A percentile compares a stretch with the other conserved stretches of the same genome.
phyloP scores from a whole-genome alignment of 2,329 filamentous ascomycete genomes.

The Hypomyces perniciosus region DNA sequence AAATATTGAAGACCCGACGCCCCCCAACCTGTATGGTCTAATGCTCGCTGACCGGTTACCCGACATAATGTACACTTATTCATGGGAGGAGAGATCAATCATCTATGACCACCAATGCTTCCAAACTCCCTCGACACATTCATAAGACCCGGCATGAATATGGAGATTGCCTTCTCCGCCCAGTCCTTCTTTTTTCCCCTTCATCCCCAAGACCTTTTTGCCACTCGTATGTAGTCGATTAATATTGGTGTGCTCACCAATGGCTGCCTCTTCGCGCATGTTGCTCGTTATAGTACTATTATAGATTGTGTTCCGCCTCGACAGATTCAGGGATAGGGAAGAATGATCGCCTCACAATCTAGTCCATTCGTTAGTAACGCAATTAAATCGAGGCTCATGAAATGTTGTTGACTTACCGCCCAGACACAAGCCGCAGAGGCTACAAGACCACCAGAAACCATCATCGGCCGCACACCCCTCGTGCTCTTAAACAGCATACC shows the following conservation, averaged over 20 bases:
- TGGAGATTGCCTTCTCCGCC: neutral
- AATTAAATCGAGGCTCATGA: too few relatives aligned
- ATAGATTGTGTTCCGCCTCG: conserved; percentile 14
- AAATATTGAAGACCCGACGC: conserved; percentile 14
- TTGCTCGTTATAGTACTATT: conserved; percentile 1
- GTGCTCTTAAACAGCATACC: conserved; percentile 98
- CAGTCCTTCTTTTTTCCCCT: neutral
- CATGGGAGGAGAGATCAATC: conserved; percentile 50
- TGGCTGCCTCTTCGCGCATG: conserved; percentile 1
- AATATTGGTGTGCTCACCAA: conserved; percentile 4
- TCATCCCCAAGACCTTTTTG: neutral
- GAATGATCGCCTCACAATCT: conserved; percentile 37
- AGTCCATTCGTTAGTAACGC: conserved; percentile 1
- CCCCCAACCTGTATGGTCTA: conserved; percentile 36
- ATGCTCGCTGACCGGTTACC: conserved; percentile 37
- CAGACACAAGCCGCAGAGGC: conserved; percentile 78
- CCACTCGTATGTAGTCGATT: conserved; percentile 9
- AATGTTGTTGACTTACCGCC: conserved; percentile 62
- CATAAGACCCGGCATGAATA: neutral
- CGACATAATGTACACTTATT: conserved; percentile 46
- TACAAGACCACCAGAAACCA: conserved; percentile 88
- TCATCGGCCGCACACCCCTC: conserved; percentile 80
- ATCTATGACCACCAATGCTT: conserved; percentile 34
- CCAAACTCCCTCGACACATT: conserved; percentile 17
- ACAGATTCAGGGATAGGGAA: conserved; percentile 32